These are phyloP conservation scores for Bertia moriformis DNA, from an alignment of 2,329 filamentous ascomycete genomes.

Conservation along the genomic window DNA sequence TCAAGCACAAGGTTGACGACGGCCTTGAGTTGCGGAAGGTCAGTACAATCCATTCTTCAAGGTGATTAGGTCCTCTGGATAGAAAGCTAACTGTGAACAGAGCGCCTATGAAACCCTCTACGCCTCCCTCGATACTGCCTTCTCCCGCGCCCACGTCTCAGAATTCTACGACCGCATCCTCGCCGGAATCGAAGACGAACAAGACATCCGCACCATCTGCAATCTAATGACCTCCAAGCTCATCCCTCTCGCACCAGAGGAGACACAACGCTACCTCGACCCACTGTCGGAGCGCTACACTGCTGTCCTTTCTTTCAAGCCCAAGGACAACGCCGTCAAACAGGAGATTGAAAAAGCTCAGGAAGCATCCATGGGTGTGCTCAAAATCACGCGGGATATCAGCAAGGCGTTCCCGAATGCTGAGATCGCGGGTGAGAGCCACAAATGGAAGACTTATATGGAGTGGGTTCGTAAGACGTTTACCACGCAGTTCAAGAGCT, in stretches of 20 bases:
- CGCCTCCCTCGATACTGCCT: constrained; percentile 52
- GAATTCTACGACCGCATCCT: constrained; percentile 56
- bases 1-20: constrained; percentile 65
- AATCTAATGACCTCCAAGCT: constrained; percentile 59
- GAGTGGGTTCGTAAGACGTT: constrained; percentile 1
- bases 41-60: constrained; percentile 6
- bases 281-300: constrained; percentile 49
- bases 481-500: background rate
- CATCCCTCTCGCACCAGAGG: constrained; percentile 44
- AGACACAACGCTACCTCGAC: constrained; percentile 47
- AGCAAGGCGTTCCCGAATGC: background rate
- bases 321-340: constrained; percentile 64
- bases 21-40: constrained; percentile 60
- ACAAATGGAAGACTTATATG: constrained; percentile 1
- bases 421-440: background rate
- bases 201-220: constrained; percentile 60
- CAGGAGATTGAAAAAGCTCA: constrained; percentile 64
- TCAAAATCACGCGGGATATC: constrained; percentile 24
- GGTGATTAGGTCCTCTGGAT: background rate
- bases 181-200: constrained; percentile 54
- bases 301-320: constrained; percentile 46
- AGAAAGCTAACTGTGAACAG: constrained; percentile 14
- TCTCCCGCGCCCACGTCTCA: constrained; percentile 41
- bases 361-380: constrained; percentile 49
- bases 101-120: constrained; percentile 63